phyloP scores from a whole-genome alignment of 2,329 filamentous ascomycete genomes.

The Colletotrichum sp. region DNA sequence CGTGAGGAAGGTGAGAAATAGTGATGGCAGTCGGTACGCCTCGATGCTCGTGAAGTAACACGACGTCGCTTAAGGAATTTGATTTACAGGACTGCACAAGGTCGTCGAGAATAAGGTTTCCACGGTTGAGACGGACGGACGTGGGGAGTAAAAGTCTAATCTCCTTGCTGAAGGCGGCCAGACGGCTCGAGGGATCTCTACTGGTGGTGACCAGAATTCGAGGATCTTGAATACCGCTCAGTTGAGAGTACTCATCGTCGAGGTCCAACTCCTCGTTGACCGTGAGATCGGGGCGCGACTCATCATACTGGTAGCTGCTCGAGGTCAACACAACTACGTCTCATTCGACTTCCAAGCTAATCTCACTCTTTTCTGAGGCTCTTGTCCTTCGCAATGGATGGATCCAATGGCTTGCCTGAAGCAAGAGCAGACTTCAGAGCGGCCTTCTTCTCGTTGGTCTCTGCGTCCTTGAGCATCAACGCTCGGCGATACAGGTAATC shows the following conservation, averaged over 20 bases:
- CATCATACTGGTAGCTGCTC: slow-evolving; percentile 81
- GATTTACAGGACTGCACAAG: slow-evolving; percentile 82
- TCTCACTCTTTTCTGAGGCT: slow-evolving; percentile 73
- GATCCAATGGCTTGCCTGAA: slow-evolving; percentile 84
- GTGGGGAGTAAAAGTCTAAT: slow-evolving; percentile 81
- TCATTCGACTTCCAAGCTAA: neutral
- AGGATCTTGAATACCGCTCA: slow-evolving; percentile 91
- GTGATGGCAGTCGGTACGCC: slow-evolving; percentile 91
- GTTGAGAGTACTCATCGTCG: slow-evolving; percentile 88
- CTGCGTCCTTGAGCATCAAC: slow-evolving; percentile 85
- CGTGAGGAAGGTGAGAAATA: slow-evolving; percentile 85
- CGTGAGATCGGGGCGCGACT: slow-evolving; percentile 73
- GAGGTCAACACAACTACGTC: neutral
- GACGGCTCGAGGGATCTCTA: slow-evolving; percentile 81
- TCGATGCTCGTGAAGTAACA: slow-evolving; percentile 90
- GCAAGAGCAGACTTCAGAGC: slow-evolving; percentile 87
- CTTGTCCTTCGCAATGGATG: slow-evolving; percentile 86
- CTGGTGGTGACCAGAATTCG: slow-evolving; percentile 69
- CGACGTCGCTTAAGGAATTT: slow-evolving; percentile 81
- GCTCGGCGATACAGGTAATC: slow-evolving; percentile 84
- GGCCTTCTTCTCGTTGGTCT: slow-evolving; percentile 89
- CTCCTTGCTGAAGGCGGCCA: slow-evolving; percentile 93
- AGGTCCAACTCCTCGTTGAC: slow-evolving; percentile 74
- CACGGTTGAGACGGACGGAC: slow-evolving; percentile 86
- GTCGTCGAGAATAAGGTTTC: slow-evolving; percentile 86